Base-by-base conservation (phyloP, 495 filamentous ascomycete genomes). In the Penicillium flavigenum region DNA sequence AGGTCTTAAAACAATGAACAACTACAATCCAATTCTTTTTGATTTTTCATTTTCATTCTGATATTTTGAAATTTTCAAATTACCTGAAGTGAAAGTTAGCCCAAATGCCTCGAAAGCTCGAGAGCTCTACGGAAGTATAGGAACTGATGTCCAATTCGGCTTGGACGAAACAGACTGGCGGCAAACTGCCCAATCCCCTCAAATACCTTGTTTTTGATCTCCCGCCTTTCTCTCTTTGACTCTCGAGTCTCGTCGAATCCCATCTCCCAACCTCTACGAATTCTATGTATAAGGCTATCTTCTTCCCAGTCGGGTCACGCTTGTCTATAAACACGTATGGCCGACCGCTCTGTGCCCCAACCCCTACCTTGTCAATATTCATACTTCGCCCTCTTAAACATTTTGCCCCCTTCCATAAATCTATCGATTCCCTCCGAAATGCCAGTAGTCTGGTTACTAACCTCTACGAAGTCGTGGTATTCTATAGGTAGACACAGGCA, bases 321-420 rank as follows among this genome's bases (percentile, higher is more conserved):
- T 27, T 41, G 12, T 17, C 46, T 32, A 34, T 56, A 31, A 39
- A 46, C 43, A 52, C 32, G 57, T 56, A 59, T 56, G 60, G 47
- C 60, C 51, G 60, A 55, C 60, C 60, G 56, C 34, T 59, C 12
- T 22, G 4, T 34, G 31, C 6, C 53, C 32, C 26, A 20, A 20
- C 46, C 46, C 46, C 46, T 48, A 32, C 27, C 46, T 20, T 14
- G 4, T 16, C 11, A 11, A 47, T 51, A 17, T 34, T 45, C 36
- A 29, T 45, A 58, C 31, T 51, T 32, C 51, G 24, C 38, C 46
- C 26, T 31, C 16, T 60, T 34, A 12, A 44, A 31, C 39, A 0
- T 10, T 44, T 22, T n/a, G 8, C 11, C 42, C 42, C 44, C 44
- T 27, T 17, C 5, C 44, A 8, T 24, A 29, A 29, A 46, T 46